Evolutionary conservation across 257 asterid genomes (phyloP), one percentile per base, ranked within the genome.

Genomic region (Solanum ossicruentum): DNA sequence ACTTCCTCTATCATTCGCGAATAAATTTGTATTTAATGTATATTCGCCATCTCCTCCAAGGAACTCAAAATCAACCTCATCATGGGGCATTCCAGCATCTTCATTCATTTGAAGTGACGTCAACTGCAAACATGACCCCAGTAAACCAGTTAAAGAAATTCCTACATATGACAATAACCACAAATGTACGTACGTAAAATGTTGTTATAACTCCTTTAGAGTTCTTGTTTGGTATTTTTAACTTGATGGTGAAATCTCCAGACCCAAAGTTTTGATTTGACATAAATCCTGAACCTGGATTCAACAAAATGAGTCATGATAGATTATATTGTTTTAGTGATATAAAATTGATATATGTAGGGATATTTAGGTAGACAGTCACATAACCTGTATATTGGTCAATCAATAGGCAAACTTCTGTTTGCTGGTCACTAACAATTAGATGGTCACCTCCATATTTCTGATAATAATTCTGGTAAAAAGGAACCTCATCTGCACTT

Each of bases 31-130:
- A 6, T 32, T 67, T 58, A 86, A 10, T 11, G 5, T 82, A 32
- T 84, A 77, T 21, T 43, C 26, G 0, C 80, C 84, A 61, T 26
- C 28, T 20, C 72, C 82, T 10, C 89, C 89, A 20, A 84, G 49
- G 16, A 88, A 83, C 82, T 88, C 91, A 60, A 88, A 56, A 77
- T 87, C 91, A 70, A 89, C 39, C 80, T 89, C 91, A 71, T 83
- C 87, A 45, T 87, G 89, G 28, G 36, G 32, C 7, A 3, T 26
- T 2, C 23, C 43, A 2, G 72, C 8, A 28, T 17, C 1, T 23
- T 52, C 17, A 32, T 78, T 32, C 12, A 6, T 7, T 69, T 57
- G 47, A 3, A 28, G 23, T 51, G 72, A 69, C 1, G 78, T 84
- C 69, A 88, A 41, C 91, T 88, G 69, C 70, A 80, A 84, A 32